phyloP scores from a whole-genome alignment of 2,329 filamentous ascomycete genomes.

The Penicillium sp. region DNA sequence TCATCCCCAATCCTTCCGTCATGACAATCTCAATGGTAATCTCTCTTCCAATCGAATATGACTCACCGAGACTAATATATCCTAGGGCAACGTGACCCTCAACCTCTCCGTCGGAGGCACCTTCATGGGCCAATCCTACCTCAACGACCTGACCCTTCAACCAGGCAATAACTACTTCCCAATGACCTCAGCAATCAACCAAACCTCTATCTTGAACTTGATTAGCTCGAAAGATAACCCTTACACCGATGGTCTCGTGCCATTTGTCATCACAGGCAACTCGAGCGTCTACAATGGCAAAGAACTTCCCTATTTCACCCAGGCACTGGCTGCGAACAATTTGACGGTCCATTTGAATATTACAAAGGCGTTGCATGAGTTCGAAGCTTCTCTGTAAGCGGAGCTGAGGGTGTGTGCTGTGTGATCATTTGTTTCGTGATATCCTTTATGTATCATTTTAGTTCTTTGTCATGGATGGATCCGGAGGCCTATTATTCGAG shows the following conservation, averaged over 20 bases:
- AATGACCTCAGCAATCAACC: slow-evolving; percentile 51
- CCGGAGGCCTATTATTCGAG: too few species aligned
- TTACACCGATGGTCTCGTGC: slow-evolving; percentile 50
- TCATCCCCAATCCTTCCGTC: slow-evolving; percentile 60
- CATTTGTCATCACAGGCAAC: slow-evolving; percentile 52
- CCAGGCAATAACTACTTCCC: slow-evolving; percentile 55
- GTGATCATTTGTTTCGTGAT: neutral
- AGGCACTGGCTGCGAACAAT: slow-evolving; percentile 48
- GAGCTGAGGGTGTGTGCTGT: neutral
- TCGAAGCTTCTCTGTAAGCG: neutral
- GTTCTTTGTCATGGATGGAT: neutral
- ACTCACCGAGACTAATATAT: slow-evolving; percentile 3
- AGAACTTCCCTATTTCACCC: slow-evolving; percentile 54
- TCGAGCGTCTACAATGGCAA: slow-evolving; percentile 49
- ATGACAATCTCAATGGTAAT: slow-evolving; percentile 53
- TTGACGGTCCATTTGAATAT: slow-evolving; percentile 50
- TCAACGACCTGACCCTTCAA: slow-evolving; percentile 51
- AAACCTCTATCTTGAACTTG: slow-evolving; percentile 34
- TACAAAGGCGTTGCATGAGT: slow-evolving; percentile 29
- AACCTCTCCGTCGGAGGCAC: slow-evolving; percentile 50
- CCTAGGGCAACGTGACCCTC: slow-evolving; percentile 55
- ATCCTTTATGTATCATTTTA: neutral
- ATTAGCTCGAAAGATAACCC: slow-evolving; percentile 25
- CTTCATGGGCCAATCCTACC: slow-evolving; percentile 49
- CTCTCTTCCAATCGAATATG: neutral